phyloP scores from a whole-genome alignment of 164 flowering plant species.

The Vitis rotundifolia region DNA sequence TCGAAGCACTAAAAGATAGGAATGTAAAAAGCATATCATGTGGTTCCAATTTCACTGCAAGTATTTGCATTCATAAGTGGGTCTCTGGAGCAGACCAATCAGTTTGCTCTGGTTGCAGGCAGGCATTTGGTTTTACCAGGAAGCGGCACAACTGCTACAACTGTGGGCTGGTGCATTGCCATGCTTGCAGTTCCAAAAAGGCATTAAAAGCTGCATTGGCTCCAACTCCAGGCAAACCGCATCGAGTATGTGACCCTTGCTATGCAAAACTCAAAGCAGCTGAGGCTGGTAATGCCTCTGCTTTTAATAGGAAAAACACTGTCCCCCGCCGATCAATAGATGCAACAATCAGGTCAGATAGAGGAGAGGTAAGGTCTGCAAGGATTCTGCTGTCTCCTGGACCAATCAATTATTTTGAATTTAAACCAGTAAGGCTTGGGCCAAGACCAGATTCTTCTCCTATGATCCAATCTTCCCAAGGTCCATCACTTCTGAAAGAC shows the following conservation, averaged over 20 bases:
- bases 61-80: slow-evolving; percentile 44
- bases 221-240: slow-evolving; percentile 43
- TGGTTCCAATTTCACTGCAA: slow-evolving; percentile 40
- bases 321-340: slow-evolving; percentile 46
- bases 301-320: slow-evolving; percentile 26
- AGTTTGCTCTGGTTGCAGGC: slow-evolving; percentile 40
- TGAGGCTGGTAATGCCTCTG: slow-evolving; percentile 37
- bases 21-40: slow-evolving; percentile 37
- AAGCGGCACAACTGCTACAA: slow-evolving; percentile 47
- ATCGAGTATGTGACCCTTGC: slow-evolving; percentile 46
- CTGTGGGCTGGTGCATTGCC: slow-evolving; percentile 44
- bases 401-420: slow-evolving; percentile 50
- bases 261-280: slow-evolving; percentile 38
- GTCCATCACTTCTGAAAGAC: slow-evolving; percentile 63
- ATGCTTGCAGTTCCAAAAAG: slow-evolving; percentile 41
- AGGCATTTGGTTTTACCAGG: slow-evolving; percentile 41
- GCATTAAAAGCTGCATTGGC: slow-evolving; percentile 40
- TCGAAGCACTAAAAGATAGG: slow-evolving; percentile 38
- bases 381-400: slow-evolving; percentile 57
- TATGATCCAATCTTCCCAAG: slow-evolving; percentile 44
- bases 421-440: slow-evolving; percentile 38
- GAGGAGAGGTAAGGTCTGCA: slow-evolving; percentile 45
- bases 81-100: slow-evolving; percentile 45
- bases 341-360: slow-evolving; percentile 40
- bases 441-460: slow-evolving; percentile 39